A percentile compares a stretch with the other conserved stretches of the same genome.
phyloP scores from a whole-genome alignment of 1,284 basidiomycete genomes.

The Tilletia indica region DNA sequence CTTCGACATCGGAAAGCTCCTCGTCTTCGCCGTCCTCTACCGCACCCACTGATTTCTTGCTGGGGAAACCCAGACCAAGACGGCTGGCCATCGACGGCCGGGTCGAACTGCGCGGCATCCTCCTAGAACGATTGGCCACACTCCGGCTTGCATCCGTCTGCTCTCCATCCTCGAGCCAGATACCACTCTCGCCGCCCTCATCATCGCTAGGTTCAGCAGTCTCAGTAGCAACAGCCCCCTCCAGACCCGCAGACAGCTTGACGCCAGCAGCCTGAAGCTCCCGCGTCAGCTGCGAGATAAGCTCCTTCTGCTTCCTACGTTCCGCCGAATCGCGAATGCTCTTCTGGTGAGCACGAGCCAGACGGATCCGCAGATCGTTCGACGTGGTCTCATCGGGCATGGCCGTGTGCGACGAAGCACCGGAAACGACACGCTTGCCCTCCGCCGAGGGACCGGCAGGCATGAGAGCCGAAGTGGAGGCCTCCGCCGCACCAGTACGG shows the following conservation, averaged over 20 bases:
- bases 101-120: slow-evolving; percentile 25
- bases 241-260: neutral
- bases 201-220: neutral
- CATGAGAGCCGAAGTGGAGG: slow-evolving; percentile 4
- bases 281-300: neutral
- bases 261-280: slow-evolving; percentile 4
- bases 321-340: slow-evolving; percentile 11
- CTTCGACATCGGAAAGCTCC: neutral
- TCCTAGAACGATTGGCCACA: neutral
- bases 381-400: neutral
- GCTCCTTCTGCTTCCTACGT: neutral
- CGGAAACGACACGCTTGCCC: neutral
- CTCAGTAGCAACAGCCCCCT: neutral
- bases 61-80: slow-evolving; percentile 13
- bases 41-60: neutral
- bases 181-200: neutral
- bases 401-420: neutral
- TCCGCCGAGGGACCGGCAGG: neutral
- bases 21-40: neutral
- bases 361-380: neutral
- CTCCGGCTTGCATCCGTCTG: slow-evolving; percentile 16
- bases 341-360: slow-evolving; percentile 11
- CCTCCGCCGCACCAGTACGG: neutral
- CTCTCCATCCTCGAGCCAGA: slow-evolving; percentile 20
- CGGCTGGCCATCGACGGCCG: slow-evolving; percentile 24